These are phyloP conservation scores for Aspergillus wentii DNA, from an alignment of 495 filamentous ascomycete species.

Conservation along the genomic window DNA sequence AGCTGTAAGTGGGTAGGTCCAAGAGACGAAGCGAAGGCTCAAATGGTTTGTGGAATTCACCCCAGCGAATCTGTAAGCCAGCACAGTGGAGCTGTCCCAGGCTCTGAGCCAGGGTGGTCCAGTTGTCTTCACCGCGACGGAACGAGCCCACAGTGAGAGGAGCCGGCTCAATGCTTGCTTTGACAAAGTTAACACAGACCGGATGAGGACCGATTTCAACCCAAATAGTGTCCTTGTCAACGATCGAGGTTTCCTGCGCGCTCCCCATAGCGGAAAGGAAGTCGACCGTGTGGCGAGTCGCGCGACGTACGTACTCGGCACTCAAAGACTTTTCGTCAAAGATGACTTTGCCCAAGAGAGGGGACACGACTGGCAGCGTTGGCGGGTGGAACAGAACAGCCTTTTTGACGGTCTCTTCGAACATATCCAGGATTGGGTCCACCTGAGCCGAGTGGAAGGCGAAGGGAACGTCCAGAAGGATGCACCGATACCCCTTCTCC, in stretches of 20 bases:
- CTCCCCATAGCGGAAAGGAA: slow-evolving; percentile 18
- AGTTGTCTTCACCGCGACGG: slow-evolving; percentile 35
- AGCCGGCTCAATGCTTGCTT: slow-evolving; percentile 11
- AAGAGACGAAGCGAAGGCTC: slow-evolving; percentile 46
- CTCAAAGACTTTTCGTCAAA: slow-evolving; percentile 16
- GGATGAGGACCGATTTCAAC: slow-evolving; percentile 37
- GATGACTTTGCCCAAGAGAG: slow-evolving; percentile 18
- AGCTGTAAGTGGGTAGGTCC: slow-evolving; percentile 57
- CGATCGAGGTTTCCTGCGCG: slow-evolving; percentile 9
- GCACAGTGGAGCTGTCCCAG: slow-evolving; percentile 49
- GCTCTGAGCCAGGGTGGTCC: slow-evolving; percentile 49
- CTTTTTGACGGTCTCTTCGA: slow-evolving; percentile 25
- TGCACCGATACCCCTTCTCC: slow-evolving; percentile 16
- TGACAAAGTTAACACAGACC: slow-evolving; percentile 22
- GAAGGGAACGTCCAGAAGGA: slow-evolving; percentile 42
- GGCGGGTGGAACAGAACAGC: slow-evolving; percentile 31
- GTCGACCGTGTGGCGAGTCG: slow-evolving; percentile 22
- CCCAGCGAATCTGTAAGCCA: slow-evolving; percentile 61
- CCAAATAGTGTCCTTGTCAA: slow-evolving; percentile 22
- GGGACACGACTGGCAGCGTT: slow-evolving; percentile 23
- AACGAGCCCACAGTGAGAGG: slow-evolving; percentile 42
- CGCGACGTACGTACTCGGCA: slow-evolving; percentile 18
- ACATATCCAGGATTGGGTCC: slow-evolving; percentile 43
- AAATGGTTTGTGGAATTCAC: slow-evolving; percentile 63
- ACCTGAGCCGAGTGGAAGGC: slow-evolving; percentile 53